Conservation (phyloP, 306 rosid species). For the Rosa multiflora region DNA sequence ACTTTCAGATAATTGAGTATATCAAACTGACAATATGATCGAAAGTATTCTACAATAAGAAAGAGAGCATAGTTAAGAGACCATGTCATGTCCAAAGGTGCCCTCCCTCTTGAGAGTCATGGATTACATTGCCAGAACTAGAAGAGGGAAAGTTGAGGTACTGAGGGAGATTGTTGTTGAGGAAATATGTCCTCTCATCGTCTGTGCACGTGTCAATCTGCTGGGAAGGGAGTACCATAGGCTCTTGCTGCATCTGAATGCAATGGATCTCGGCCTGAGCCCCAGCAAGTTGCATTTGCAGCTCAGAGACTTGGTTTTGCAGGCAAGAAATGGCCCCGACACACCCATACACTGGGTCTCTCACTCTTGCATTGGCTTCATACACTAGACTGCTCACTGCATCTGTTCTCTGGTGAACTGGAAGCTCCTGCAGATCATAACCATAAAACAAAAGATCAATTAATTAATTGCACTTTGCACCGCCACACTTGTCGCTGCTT, state of each 20-base stretch:
- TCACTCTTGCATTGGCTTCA: no score
- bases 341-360: no score
- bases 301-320: no score
- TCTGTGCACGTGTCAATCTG: slow-evolving; percentile 21
- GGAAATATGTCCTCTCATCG: slow-evolving; percentile 37
- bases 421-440: not conserved
- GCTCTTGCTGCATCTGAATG: slow-evolving; percentile 74
- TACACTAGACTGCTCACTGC: no score
- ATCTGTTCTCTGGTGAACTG: no score
- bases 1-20: not conserved
- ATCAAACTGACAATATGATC: not conserved
- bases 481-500: no score
- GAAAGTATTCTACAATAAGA: not conserved
- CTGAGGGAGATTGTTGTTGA: slow-evolving; percentile 49
- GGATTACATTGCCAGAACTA: slow-evolving; percentile 42
- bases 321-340: no score
- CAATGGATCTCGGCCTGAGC: slow-evolving; percentile 42
- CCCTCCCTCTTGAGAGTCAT: slow-evolving; percentile 52
- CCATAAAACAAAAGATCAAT: not conserved
- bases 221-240: slow-evolving; percentile 27
- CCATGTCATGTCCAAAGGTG: slow-evolving; percentile 65
- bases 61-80: slow-evolving; percentile 40
- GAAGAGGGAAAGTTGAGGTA: slow-evolving; percentile 50
- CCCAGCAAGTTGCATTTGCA: no score
- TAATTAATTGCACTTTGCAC: not conserved